phyloP scores from a whole-genome alignment of 2,329 filamentous ascomycete species.

The Pseudogymnoascus sp. region DNA sequence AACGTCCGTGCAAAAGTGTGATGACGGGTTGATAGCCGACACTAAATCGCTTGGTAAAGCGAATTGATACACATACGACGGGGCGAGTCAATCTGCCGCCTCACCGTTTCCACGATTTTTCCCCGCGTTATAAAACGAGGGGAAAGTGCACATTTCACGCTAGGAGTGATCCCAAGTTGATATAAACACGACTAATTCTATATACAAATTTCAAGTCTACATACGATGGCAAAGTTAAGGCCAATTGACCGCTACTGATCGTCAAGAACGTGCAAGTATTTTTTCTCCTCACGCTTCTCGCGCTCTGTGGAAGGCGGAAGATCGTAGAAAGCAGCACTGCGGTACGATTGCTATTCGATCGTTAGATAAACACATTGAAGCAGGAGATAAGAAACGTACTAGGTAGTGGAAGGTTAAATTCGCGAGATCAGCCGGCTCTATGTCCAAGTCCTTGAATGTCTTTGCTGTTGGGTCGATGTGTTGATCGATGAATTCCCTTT shows the following conservation, averaged over 20 bases:
- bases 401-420: constrained; percentile 90
- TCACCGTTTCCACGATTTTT: not conserved
- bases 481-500: constrained; percentile 90
- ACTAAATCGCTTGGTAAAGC: constrained; percentile 4
- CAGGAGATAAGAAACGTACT: constrained; percentile 43
- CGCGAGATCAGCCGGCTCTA: constrained; percentile 78
- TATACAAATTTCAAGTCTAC: constrained; percentile 10
- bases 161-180: not conserved
- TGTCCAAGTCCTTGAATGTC: constrained; percentile 88
- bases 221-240: not conserved
- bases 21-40: constrained; percentile 1
- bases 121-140: not conserved
- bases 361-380: constrained; percentile 27
- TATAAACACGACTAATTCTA: constrained; percentile 10
- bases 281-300: constrained; percentile 90
- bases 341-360: constrained; percentile 67
- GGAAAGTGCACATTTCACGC: not conserved
- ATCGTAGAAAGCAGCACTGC: constrained; percentile 82
- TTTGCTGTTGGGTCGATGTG: constrained; percentile 82
- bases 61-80: constrained; percentile 1
- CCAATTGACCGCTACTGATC: constrained; percentile 52
- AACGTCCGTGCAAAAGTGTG: constrained; percentile 3
- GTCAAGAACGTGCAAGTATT: constrained; percentile 90
- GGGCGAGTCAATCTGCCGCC: constrained; percentile 1
- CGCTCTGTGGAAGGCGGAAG: constrained; percentile 88